Percentiles rank a stretch among this genome's conserved stretches.
These are phyloP conservation scores for Tetrahymena borealis DNA, from an alignment of 73 alveolate genomes.

Conservation along the genomic window DNA sequence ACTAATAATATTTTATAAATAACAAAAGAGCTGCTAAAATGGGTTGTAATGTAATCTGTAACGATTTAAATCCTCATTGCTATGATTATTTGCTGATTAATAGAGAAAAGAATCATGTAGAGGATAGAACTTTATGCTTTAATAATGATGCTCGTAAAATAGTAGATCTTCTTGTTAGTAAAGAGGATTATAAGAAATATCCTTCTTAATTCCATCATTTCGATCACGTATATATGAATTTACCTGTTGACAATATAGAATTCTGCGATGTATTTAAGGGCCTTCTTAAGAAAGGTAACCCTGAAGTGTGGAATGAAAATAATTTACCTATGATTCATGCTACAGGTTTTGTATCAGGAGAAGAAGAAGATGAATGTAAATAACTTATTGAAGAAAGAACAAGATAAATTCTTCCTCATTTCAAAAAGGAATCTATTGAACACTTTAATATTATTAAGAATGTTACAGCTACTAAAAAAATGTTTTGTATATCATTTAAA, in stretches of 20 bases:
- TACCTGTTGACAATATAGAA: slow-evolving; percentile 96
- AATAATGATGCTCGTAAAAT: slow-evolving; percentile 96
- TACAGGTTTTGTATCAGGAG: slow-evolving; percentile 75
- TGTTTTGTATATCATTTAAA: slow-evolving; percentile 18
- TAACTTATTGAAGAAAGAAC: background rate
- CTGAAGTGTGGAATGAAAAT: slow-evolving; percentile 25
- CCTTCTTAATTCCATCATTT: slow-evolving; percentile 42
- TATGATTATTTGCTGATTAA: slow-evolving; percentile 70
- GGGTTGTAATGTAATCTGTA: slow-evolving; percentile 85
- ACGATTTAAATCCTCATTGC: slow-evolving; percentile 97
- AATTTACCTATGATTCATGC: slow-evolving; percentile 90
- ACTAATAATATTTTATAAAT: background rate
- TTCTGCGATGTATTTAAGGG: slow-evolving; percentile 91
- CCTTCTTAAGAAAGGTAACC: slow-evolving; percentile 63
- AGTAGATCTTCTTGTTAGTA: slow-evolving; percentile 50
- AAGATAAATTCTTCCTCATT: slow-evolving; percentile 11
- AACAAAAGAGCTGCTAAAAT: slow-evolving; percentile 71
- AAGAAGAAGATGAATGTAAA: slow-evolving; percentile 23
- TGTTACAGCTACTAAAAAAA: slow-evolving; percentile 29
- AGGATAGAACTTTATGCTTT: slow-evolving; percentile 62
- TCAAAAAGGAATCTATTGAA: slow-evolving; percentile 1
- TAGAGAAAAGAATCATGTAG: slow-evolving; percentile 29
- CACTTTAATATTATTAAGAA: slow-evolving; percentile 20
- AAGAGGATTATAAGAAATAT: slow-evolving; percentile 40
- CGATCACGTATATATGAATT: slow-evolving; percentile 94